Evolutionary conservation across 139 green algal genomes (phyloP), one percentile per base, ranked within the genome.

Genomic region (Chlamydomonas incerta): DNA sequence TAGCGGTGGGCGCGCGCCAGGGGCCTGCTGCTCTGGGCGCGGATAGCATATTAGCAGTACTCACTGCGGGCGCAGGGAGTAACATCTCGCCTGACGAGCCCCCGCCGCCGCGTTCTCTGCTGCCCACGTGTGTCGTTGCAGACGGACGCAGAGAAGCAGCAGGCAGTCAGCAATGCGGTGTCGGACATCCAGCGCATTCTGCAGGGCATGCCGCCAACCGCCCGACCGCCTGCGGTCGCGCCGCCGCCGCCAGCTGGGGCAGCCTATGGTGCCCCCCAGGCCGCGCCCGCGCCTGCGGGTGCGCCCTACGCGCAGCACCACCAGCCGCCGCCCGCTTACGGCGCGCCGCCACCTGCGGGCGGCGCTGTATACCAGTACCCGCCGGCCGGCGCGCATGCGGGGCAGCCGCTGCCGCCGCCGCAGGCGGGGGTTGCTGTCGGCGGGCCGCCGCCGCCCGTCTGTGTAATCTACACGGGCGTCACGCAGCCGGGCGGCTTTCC

Each of bases 141-240:
- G 90, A 88, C 84, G 26, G 90, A 94, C 6, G 85, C 88, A 24
- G 71, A 87, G 26, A 89, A 91, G 79, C 69, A 88, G 68, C 63
- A 65, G n/a, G 80, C 86, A 11, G 92, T 95, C 35, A 86, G 84
- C 31, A 74, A 80, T 33, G 92, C 90, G 8, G 88, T 85, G 24
- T 62, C 52, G 0, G 91, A 94, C 63, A 77, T 94, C 11, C 80
- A 90, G 41, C 33, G 33, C 5, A 83, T 92, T 17, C 46, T 93
- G 63, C 77, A 88, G 33, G 86, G 83, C 33, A n/a, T 72, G 81
- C 90, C 69, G 13, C 55, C 67, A 11, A 20, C 14, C 55, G 63
- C 50, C 26, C 71, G n/a, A 8, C 3, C 41, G 71, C 47, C 60
- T 18, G 37, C 52, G 21, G 55, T 37, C 34, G 0, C 41, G 41